Conservation (phyloP, 176 grass and related monocot species). For the Pontederia crassipes region DNA sequence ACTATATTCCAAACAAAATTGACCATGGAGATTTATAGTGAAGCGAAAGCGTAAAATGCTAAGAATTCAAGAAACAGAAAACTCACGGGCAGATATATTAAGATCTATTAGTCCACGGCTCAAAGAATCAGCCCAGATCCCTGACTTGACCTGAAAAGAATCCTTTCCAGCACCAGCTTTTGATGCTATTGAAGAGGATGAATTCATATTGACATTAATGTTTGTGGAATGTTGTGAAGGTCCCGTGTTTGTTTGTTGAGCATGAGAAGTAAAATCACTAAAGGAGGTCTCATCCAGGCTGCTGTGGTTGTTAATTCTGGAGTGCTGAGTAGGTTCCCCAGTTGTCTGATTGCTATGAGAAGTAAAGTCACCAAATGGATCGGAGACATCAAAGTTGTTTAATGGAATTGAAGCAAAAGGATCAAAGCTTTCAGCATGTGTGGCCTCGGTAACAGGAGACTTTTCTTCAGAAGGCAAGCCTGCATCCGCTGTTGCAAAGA, state of each 20-base stretch:
- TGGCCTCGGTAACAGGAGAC: slow-evolving; percentile 24
- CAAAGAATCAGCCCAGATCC: slow-evolving; percentile 93
- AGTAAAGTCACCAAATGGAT: slow-evolving; percentile 63
- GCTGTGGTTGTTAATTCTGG: slow-evolving; percentile 22
- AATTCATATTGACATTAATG: slow-evolving; percentile 7
- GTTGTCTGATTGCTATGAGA: slow-evolving; percentile 34
- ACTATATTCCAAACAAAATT: too few relatives aligned
- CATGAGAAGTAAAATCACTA: slow-evolving; percentile 13
- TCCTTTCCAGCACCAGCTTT: slow-evolving; percentile 36
- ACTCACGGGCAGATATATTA: slow-evolving; percentile 87
- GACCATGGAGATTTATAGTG: too few relatives aligned
- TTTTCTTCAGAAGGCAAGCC: slow-evolving; percentile 29
- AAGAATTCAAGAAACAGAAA: not conserved
- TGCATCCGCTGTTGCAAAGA: slow-evolving; percentile 24
- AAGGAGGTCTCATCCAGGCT: slow-evolving; percentile 12
- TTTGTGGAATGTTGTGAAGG: slow-evolving; percentile 20
- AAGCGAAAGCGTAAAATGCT: too few relatives aligned
- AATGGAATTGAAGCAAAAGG: slow-evolving; percentile 79
- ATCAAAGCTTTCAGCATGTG: slow-evolving; percentile 49
- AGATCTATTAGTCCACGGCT: slow-evolving; percentile 94
- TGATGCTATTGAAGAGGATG: slow-evolving; percentile 30
- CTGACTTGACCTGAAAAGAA: slow-evolving; percentile 87
- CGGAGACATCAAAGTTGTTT: slow-evolving; percentile 56
- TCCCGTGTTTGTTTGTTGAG: slow-evolving; percentile 23
- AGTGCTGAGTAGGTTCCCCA: slow-evolving; percentile 21